Percentiles rank a stretch among this genome's conserved stretches.
phyloP scores from a whole-genome alignment of 2,329 filamentous ascomycete species.

The Metarhizium rileyi region DNA sequence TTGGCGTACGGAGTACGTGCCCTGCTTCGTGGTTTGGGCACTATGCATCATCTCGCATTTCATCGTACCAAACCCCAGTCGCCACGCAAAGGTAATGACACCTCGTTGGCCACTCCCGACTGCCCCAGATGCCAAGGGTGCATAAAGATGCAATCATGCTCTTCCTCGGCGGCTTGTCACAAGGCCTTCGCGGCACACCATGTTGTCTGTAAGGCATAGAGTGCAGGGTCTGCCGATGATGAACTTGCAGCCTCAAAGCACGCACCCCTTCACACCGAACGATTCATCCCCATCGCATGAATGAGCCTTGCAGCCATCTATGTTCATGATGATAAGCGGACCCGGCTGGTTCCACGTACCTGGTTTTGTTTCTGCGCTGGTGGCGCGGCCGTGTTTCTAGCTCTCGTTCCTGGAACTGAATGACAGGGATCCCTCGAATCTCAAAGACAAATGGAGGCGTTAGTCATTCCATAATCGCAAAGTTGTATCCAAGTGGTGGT shows the following conservation, averaged over 20 bases:
- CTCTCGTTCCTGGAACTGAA: background rate
- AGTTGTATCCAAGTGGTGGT: background rate
- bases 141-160: background rate
- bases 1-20: background rate
- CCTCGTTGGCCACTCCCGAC: background rate
- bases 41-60: background rate
- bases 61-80: background rate
- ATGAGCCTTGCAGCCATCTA: background rate
- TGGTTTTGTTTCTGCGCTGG: slow-evolving; percentile 5
- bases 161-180: background rate
- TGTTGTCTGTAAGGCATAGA: background rate
- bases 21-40: background rate
- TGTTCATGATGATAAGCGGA: background rate
- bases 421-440: background rate
- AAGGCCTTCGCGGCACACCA: background rate
- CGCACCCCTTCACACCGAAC: background rate
- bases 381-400: background rate
- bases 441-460: background rate
- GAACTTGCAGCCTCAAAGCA: background rate
- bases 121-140: background rate
- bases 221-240: background rate
- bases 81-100: background rate
- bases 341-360: slow-evolving; percentile 8
- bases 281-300: background rate
- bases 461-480: background rate